Evolutionary conservation across 2,329 filamentous ascomycete genomes (phyloP), one percentile per base, ranked within the genome.

Genomic region (Fusarium vanettenii): DNA sequence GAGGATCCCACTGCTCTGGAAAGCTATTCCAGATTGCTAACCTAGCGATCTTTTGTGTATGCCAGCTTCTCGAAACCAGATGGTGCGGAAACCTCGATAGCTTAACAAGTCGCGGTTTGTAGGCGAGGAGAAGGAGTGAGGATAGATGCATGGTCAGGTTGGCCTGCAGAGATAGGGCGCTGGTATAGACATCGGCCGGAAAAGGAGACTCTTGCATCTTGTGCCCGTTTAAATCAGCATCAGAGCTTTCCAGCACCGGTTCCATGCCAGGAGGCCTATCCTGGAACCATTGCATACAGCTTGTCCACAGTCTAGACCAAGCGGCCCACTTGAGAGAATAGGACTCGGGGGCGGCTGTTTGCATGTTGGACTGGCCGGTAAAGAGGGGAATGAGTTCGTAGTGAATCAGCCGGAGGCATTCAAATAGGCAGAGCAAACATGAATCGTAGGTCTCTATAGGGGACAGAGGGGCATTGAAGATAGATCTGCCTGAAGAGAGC

Each of bases 1-100:
- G 75, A 2, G 80, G 80, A 41, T 82, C 80, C 80, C 80, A 82
- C 22, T 81, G 80, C 60, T 81, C 80, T 1, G 72, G 67, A 43
- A 80, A 81, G 18, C 73, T 79, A 37, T 82, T 82, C 59, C 78
- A 79, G 1, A 75, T 63, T 16, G 74, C 78, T 7, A 80, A 60
- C 4, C 80, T 80, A 0, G 80, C 80, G 8, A 81, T 77, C 2
- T 77, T 79, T 33, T 81, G 80, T 3, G 74, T 78, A 29, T 82
- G 80, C 80, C 80, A 74, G 37, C 76, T 79, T 16, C 66, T 67
- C 6, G 55, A 59, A 22, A 59, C 22, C 9, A 59, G 22, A 18
- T 13, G 31, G 20, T 25, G 33, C 10, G 31, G 55, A 25, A 59
- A 37, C 16, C 55, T 59, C 2, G 55, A 37, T 22, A 37, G 33